Conservation (phyloP, 306 rosid species). For the Trifolium subterraneum region DNA sequence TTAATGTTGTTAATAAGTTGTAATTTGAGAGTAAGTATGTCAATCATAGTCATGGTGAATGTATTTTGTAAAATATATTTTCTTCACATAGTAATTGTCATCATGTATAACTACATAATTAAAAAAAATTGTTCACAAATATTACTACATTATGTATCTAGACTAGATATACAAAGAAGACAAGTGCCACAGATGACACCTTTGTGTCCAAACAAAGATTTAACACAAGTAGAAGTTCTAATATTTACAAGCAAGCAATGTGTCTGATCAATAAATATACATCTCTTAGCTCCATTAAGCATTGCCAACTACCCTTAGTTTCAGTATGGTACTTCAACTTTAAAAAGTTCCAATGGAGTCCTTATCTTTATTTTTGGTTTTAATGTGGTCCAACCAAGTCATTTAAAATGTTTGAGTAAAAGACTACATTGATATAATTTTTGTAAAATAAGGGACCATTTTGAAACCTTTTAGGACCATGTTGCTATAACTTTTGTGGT, state of each 20-base stretch:
- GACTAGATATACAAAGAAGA: background rate
- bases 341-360: background rate
- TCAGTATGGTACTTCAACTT: no score
- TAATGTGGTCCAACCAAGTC: background rate
- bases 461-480: background rate
- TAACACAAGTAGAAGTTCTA: no score
- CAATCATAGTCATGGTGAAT: no score
- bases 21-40: no score
- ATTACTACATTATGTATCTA: no score
- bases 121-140: no score
- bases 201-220: no score
- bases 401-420: background rate
- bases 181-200: background rate
- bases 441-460: background rate
- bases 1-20: no score
- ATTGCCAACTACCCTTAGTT: no score
- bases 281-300: background rate
- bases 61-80: no score
- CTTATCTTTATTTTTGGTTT: background rate
- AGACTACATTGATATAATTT: background rate
- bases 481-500: background rate
- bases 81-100: no score
- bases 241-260: background rate
- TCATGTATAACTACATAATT: no score
- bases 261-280: background rate